These are phyloP conservation scores for Myxozyma neotropica DNA, from an alignment of 805 yeast species.

Conservation along the genomic window DNA sequence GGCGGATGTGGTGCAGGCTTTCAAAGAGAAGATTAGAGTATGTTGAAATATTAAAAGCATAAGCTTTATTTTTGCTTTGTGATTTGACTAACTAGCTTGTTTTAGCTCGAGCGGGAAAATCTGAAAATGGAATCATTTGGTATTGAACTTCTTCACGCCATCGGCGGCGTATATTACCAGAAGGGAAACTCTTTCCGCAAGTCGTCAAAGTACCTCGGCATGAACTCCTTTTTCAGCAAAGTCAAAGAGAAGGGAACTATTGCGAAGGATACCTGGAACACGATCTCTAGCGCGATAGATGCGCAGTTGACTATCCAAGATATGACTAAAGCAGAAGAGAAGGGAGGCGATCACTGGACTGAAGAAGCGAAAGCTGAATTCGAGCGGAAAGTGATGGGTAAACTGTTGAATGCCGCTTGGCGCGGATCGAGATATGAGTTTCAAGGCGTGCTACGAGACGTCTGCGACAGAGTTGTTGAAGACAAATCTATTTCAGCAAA, in stretches of 20 bases:
- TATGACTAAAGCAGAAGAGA: slow-evolving; percentile 71
- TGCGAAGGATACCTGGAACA: slow-evolving; percentile 79
- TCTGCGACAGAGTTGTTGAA: slow-evolving; percentile 73
- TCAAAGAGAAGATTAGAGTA: slow-evolving; percentile 63
- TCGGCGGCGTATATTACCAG: slow-evolving; percentile 75
- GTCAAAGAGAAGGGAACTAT: slow-evolving; percentile 82
- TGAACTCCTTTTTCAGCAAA: slow-evolving; percentile 78
- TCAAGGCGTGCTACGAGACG: slow-evolving; percentile 73
- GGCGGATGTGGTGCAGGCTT: slow-evolving; percentile 62
- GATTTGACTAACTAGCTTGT: not conserved
- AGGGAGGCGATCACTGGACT: slow-evolving; percentile 54
- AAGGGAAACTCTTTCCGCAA: slow-evolving; percentile 73
- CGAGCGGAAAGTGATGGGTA: slow-evolving; percentile 82
- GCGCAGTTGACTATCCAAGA: slow-evolving; percentile 80
- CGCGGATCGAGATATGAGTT: slow-evolving; percentile 88
- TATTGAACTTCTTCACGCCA: slow-evolving; percentile 72
- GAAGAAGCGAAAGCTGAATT: slow-evolving; percentile 71
- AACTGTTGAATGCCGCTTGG: slow-evolving; percentile 93
- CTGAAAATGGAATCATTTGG: slow-evolving; percentile 96
- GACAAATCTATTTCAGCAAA: slow-evolving; percentile 65
- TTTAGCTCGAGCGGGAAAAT: slow-evolving; percentile 70
- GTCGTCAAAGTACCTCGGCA: slow-evolving; percentile 81
- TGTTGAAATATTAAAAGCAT: not conserved
- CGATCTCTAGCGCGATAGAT: slow-evolving; percentile 80
- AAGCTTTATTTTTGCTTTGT: not conserved